These are phyloP conservation scores for Ilyonectria mors-panacis DNA, from an alignment of 2,329 filamentous ascomycete genomes.

Conservation along the genomic window DNA sequence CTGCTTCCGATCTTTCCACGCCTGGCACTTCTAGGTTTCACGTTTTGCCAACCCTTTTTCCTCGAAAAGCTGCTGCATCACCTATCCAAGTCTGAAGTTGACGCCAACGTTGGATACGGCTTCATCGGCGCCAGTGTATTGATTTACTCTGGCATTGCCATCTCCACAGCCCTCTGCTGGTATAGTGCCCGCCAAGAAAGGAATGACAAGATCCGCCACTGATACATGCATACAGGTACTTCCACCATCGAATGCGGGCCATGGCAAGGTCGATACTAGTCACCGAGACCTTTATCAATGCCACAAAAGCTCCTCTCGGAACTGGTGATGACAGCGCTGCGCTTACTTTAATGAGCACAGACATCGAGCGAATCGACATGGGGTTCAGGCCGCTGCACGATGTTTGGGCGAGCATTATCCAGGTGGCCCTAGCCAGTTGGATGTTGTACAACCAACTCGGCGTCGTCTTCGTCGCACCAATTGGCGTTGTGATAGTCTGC, in stretches of 20 bases:
- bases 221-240: constrained; percentile 9
- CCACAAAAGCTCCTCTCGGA: constrained; percentile 44
- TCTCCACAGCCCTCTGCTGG: constrained; percentile 22
- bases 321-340: constrained; percentile 53
- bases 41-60: constrained; percentile 59
- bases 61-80: constrained; percentile 51
- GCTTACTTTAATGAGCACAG: constrained; percentile 62
- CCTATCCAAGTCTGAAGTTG: constrained; percentile 38
- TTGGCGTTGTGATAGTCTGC: constrained; percentile 55
- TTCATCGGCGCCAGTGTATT: constrained; percentile 58
- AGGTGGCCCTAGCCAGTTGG: constrained; percentile 60
- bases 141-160: constrained; percentile 59
- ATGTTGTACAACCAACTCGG: constrained; percentile 63
- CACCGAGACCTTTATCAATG: constrained; percentile 50
- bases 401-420: constrained; percentile 53
- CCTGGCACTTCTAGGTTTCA: constrained; percentile 45
- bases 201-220: neutral
- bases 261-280: constrained; percentile 38
- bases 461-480: constrained; percentile 60
- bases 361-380: constrained; percentile 54
- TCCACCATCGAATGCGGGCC: constrained; percentile 20
- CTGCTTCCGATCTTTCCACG: constrained; percentile 21
- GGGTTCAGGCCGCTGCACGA: constrained; percentile 49
- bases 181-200: neutral
- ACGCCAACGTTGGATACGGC: constrained; percentile 45